phyloP scores from a whole-genome alignment of 2,329 filamentous ascomycete species.

The Microcyclospora tardicrescens region DNA sequence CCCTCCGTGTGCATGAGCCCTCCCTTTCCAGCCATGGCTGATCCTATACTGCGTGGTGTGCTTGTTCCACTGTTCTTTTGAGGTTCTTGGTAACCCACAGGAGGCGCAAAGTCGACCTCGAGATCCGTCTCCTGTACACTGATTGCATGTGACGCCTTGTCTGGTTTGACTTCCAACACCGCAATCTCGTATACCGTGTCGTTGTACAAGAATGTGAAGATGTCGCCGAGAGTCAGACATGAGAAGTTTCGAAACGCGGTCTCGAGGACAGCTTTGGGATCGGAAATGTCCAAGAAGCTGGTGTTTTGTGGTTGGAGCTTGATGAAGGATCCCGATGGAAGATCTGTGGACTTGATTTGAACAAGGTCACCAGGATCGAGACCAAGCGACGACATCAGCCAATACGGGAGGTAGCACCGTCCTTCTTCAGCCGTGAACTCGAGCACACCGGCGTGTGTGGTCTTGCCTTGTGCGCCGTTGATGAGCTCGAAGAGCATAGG shows the following conservation, averaged over 20 bases:
- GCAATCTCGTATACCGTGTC: slow-evolving; percentile 87
- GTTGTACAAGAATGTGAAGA: slow-evolving; percentile 96
- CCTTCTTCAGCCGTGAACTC: slow-evolving; percentile 98
- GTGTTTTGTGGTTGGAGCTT: slow-evolving; percentile 92
- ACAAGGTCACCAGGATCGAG: slow-evolving; percentile 90
- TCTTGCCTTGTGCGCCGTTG: slow-evolving; percentile 67
- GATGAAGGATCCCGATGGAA: slow-evolving; percentile 81
- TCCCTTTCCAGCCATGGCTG: slow-evolving; percentile 44
- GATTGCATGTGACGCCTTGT: slow-evolving; percentile 68
- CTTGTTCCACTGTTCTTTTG: slow-evolving; percentile 68
- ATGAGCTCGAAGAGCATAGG: slow-evolving; percentile 93
- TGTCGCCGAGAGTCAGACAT: slow-evolving; percentile 79
- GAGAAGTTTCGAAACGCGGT: slow-evolving; percentile 94
- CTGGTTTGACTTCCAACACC: slow-evolving; percentile 84
- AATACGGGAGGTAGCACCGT: slow-evolving; percentile 88
- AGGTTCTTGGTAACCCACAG: slow-evolving; percentile 87
- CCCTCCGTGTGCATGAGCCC: slow-evolving; percentile 72
- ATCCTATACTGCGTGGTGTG: slow-evolving; percentile 56
- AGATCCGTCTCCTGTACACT: slow-evolving; percentile 95
- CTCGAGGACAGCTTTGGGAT: slow-evolving; percentile 93
- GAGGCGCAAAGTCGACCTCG: slow-evolving; percentile 88
- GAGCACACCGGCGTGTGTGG: slow-evolving; percentile 85
- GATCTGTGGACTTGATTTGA: slow-evolving; percentile 86
- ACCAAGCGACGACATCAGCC: slow-evolving; percentile 88
- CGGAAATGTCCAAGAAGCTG: slow-evolving; percentile 89